Evolutionary conservation across 352 stramenopile species (phyloP).

Genomic region (Phytophthora sansomeana): DNA sequence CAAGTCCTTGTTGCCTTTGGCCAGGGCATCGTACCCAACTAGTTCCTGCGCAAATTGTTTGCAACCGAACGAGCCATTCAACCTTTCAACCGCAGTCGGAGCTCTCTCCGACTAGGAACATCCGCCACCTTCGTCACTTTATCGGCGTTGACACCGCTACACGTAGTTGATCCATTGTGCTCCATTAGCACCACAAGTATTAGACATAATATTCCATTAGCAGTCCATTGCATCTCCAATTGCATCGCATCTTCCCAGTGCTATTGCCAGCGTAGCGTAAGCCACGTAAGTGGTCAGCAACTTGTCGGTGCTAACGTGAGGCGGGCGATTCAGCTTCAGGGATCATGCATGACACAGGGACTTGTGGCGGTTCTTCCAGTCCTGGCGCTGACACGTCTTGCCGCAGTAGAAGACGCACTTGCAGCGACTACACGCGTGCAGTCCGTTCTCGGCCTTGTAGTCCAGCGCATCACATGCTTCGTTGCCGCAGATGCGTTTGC

Average conservation of each 20-base stretch:
- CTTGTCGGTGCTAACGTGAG: too few relatives aligned
- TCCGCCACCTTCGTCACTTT: too few relatives aligned
- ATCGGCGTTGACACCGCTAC: too few relatives aligned
- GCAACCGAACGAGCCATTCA: background rate
- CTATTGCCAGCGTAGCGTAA: too few relatives aligned
- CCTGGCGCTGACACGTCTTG: constrained; percentile 65
- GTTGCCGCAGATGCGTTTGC: constrained; percentile 64
- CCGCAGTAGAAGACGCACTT: constrained; percentile 78
- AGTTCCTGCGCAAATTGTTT: background rate
- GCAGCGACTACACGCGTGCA: constrained; percentile 66
- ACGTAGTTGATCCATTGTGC: too few relatives aligned
- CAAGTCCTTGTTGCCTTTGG: background rate
- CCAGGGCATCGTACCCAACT: background rate
- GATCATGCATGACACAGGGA: constrained; percentile 46
- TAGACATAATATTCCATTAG: too few relatives aligned
- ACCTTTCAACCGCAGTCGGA: background rate
- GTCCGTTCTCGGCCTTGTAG: constrained; percentile 39
- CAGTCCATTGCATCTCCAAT: too few relatives aligned
- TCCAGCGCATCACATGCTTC: constrained; percentile 57
- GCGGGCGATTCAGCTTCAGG: too few relatives aligned
- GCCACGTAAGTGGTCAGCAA: too few relatives aligned
- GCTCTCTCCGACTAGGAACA: too few relatives aligned
- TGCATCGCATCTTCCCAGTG: too few relatives aligned
- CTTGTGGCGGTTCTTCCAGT: constrained; percentile 77
- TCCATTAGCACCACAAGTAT: too few relatives aligned